phyloP scores from a whole-genome alignment of 495 filamentous ascomycete genomes.

The Hypoxylon fragiforme region DNA sequence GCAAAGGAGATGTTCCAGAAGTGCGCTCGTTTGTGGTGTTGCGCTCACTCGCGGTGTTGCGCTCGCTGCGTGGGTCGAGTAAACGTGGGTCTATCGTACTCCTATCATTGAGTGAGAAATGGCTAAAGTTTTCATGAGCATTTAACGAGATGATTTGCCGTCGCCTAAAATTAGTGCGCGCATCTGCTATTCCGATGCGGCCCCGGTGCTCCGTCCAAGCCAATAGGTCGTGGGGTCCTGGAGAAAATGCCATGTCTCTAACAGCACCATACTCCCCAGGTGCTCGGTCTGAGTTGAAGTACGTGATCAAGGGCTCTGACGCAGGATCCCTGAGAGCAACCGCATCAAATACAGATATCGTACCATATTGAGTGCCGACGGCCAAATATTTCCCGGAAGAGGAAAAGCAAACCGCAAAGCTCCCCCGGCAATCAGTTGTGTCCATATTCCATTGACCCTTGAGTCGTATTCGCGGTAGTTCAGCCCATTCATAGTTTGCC shows the following conservation, averaged over 20 bases:
- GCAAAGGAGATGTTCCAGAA: constrained; percentile 31
- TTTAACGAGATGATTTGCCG: constrained; percentile 75
- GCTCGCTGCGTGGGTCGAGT: constrained; percentile 44
- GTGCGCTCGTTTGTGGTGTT: constrained; percentile 38
- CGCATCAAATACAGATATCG: constrained; percentile 56
- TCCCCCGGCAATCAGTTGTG: constrained; percentile 52
- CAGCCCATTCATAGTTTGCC: constrained; percentile 44
- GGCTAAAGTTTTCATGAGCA: constrained; percentile 58
- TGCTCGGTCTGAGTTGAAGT: constrained; percentile 61
- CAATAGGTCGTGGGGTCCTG: constrained; percentile 86
- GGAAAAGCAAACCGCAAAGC: constrained; percentile 60
- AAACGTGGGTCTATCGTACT: constrained; percentile 55
- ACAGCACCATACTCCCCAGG: constrained; percentile 72
- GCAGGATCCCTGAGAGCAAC: constrained; percentile 41
- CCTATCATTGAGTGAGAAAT: constrained; percentile 47
- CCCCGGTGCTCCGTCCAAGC: constrained; percentile 93
- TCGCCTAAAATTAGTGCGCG: constrained; percentile 72
- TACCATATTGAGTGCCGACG: constrained; percentile 60
- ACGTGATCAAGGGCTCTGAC: constrained; percentile 45
- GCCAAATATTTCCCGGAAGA: constrained; percentile 55
- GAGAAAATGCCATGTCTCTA: constrained; percentile 87
- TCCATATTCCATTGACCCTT: constrained; percentile 53
- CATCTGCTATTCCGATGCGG: constrained; percentile 79
- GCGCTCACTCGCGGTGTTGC: constrained; percentile 32
- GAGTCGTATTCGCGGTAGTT: constrained; percentile 48